Percentiles rank a stretch among this genome's conserved stretches.
Conservation (phyloP, 1,284 basidiomycete genomes). For the Cutaneotrichosporon sp. region DNA sequence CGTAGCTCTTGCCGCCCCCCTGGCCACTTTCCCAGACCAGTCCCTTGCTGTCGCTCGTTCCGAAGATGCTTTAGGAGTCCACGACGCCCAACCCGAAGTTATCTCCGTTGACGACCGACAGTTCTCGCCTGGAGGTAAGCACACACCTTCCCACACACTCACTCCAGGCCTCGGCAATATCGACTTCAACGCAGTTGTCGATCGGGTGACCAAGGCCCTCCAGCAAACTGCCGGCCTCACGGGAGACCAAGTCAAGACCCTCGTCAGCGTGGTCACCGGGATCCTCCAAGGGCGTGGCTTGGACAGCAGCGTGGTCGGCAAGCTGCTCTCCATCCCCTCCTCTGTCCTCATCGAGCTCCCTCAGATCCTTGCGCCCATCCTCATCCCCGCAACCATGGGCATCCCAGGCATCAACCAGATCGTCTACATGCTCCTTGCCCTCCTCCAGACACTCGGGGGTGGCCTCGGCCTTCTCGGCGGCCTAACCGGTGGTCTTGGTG, state of each 20-base stretch:
- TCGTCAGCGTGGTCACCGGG: background rate
- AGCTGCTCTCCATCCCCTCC: constrained; percentile 4
- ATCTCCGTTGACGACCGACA: background rate
- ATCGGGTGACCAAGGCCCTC: background rate
- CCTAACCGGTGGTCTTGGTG: background rate
- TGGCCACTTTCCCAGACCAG: background rate
- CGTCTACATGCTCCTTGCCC: background rate
- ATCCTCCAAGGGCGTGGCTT: background rate
- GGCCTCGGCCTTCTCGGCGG: background rate
- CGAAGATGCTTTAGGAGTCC: background rate
- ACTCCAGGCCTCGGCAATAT: background rate
- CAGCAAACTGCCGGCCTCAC: background rate
- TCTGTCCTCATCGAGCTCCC: background rate
- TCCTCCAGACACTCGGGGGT: background rate
- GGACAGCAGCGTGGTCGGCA: background rate
- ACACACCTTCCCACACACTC: background rate
- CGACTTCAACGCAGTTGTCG: background rate
- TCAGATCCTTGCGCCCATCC: constrained; percentile 4
- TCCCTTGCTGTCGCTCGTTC: background rate
- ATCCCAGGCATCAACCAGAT: background rate
- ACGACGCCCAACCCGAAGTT: background rate
- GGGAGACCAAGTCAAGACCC: background rate
- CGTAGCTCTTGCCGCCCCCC: background rate
- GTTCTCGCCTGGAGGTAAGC: background rate
- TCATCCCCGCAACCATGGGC: background rate